Evolutionary conservation across 257 asterid genomes (phyloP), one percentile per base, ranked within the genome.

Genomic region (Apocynum venetum): DNA sequence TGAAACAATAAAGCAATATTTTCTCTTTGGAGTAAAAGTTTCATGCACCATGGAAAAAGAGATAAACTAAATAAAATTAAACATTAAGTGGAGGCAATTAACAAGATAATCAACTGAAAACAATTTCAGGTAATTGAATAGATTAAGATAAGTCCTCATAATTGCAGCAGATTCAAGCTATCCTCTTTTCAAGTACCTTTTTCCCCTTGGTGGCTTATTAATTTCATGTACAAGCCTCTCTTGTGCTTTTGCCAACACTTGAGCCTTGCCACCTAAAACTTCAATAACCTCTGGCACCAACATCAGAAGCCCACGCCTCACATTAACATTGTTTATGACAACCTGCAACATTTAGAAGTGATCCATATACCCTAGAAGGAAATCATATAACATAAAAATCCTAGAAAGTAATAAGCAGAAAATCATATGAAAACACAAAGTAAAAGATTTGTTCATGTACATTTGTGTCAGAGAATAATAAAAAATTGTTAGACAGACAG

Each of bases 171-270:
- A 1, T 19, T 19, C 36, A 8, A 43, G 4, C 41, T 35, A 48
- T 71, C 68, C n/a, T 66, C 52, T 46, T 73, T 14, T 35, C 25
- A 49, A 47, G 47, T 86, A 95, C 98, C 99, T 91, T 84, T 83
- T 91, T 2, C 98, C 99, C 81, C 97, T 88, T 48, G 99, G 95
- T 80, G 97, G 99, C 86, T 96, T 96, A 83, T 96, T 93, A 57
- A 93, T 78, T 87, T 96, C 99, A 82, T 79, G 78, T 66, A 90
- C 90, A 80, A 96, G 91, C 87, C 97, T 90, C 82, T 86, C 90
- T 46, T 91, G 87, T 56, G 98, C 98, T 74, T 91, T 91, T 83
- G 89, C 97, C 85, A 96, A 84, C 84, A 82, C 97, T 85, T 90
- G 93, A 74, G 91, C 97, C 75, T 76, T 57, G 81, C 99, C 99